Conservation (phyloP, 1,139 yeast genomes). For the Candida neerlandica region DNA sequence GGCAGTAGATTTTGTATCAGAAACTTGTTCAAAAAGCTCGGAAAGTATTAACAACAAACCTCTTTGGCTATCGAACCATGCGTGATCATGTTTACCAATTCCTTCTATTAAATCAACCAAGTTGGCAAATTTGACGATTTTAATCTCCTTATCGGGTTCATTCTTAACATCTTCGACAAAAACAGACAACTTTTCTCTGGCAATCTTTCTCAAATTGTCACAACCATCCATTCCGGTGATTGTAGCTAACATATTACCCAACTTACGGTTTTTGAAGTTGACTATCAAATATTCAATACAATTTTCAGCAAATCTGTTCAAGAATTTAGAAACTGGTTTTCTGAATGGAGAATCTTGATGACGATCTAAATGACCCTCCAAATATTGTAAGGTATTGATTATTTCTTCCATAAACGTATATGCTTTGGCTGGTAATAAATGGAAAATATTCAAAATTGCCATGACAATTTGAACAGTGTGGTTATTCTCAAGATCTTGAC, state of each 20-base stretch:
- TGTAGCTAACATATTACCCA: slow-evolving; percentile 68
- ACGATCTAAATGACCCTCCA: slow-evolving; percentile 84
- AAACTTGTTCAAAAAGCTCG: slow-evolving; percentile 47
- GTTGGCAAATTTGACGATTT: slow-evolving; percentile 69
- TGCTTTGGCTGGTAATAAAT: slow-evolving; percentile 88
- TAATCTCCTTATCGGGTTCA: slow-evolving; percentile 55
- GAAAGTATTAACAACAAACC: slow-evolving; percentile 52
- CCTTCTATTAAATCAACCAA: slow-evolving; percentile 65
- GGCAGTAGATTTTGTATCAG: slow-evolving; percentile 43
- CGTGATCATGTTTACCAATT: slow-evolving; percentile 51
- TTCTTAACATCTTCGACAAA: slow-evolving; percentile 39
- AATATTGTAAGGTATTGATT: slow-evolving; percentile 68
- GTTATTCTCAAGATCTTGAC: slow-evolving; percentile 75
- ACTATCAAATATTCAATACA: slow-evolving; percentile 70
- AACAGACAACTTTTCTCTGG: slow-evolving; percentile 53
- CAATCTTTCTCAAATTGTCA: slow-evolving; percentile 53
- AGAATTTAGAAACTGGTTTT: slow-evolving; percentile 83
- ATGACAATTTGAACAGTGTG: slow-evolving; percentile 84
- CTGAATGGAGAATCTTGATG: slow-evolving; percentile 90
- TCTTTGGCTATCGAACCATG: slow-evolving; percentile 64
- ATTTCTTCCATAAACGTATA: slow-evolving; percentile 89
- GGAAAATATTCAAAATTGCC: slow-evolving; percentile 90
- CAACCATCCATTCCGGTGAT: slow-evolving; percentile 66
- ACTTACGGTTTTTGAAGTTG: slow-evolving; percentile 66
- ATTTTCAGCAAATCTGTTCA: slow-evolving; percentile 80